Evolutionary conservation across 306 rosid species (phyloP).

Genomic region (Casuarina cunninghamiana): DNA sequence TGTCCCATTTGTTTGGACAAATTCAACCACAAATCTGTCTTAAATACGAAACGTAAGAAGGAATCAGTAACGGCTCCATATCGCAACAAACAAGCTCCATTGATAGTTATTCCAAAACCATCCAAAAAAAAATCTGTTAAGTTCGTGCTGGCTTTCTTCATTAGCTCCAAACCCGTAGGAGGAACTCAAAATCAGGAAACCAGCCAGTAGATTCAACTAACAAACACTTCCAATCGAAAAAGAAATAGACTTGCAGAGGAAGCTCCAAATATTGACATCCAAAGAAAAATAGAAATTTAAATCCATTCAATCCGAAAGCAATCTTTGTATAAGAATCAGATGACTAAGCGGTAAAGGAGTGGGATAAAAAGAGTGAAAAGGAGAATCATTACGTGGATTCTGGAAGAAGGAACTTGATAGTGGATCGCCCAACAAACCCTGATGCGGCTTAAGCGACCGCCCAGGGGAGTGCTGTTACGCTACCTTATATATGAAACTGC

Average conservation of each 20-base stretch:
- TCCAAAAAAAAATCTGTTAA: background rate
- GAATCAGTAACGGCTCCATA: too few species aligned
- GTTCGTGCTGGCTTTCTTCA: too few species aligned
- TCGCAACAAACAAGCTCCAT: too few species aligned
- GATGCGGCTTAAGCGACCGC: constrained; percentile 23
- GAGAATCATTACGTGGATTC: constrained; percentile 4
- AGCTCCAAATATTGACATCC: background rate
- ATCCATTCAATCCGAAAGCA: background rate
- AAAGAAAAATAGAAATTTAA: background rate
- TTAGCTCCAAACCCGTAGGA: too few species aligned
- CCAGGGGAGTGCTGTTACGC: constrained; percentile 9
- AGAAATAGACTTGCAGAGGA: background rate
- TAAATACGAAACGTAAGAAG: too few species aligned
- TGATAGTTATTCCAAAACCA: background rate
- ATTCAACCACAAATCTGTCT: too few species aligned
- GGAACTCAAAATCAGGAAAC: background rate
- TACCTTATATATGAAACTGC: background rate
- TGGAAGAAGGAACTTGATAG: constrained; percentile 8
- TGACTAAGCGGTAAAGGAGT: too few species aligned
- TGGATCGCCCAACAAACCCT: constrained; percentile 29
- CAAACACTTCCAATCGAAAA: background rate
- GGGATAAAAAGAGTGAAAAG: too few species aligned
- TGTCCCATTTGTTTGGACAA: too few species aligned
- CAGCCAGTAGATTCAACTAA: background rate
- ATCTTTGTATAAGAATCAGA: background rate